phyloP scores from a whole-genome alignment of 2,329 filamentous ascomycete genomes.

The Exophiala sp. region DNA sequence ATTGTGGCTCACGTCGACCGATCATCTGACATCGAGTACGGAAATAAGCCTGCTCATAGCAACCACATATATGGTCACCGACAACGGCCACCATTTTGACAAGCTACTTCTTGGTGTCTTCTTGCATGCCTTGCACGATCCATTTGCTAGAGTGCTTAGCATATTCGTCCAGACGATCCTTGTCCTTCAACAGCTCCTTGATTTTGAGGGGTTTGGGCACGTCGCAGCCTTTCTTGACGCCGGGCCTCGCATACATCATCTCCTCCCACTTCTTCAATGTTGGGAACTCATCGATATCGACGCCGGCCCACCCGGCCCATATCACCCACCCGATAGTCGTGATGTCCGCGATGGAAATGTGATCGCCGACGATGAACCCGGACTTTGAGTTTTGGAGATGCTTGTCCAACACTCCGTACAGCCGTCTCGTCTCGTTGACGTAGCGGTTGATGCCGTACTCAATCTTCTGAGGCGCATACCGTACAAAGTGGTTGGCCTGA shows the following conservation, averaged over 20 bases:
- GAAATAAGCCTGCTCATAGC: no score
- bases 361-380: slow-evolving; percentile 48
- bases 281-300: slow-evolving; percentile 71
- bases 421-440: slow-evolving; percentile 71
- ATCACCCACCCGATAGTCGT: slow-evolving; percentile 74
- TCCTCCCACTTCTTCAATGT: slow-evolving; percentile 71
- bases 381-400: slow-evolving; percentile 53
- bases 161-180: slow-evolving; percentile 45
- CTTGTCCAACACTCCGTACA: slow-evolving; percentile 71
- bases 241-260: slow-evolving; percentile 61
- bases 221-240: slow-evolving; percentile 67
- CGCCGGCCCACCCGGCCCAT: slow-evolving; percentile 52
- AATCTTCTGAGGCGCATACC: slow-evolving; percentile 77
- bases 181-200: slow-evolving; percentile 51
- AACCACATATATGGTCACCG: no score
- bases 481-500: slow-evolving; percentile 75
- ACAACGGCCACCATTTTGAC: not conserved
- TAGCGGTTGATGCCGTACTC: slow-evolving; percentile 78
- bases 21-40: no score
- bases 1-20: no score
- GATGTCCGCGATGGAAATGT: slow-evolving; percentile 61
- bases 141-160: slow-evolving; percentile 30
- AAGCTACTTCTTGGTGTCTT: slow-evolving; percentile 21
- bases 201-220: slow-evolving; percentile 60
- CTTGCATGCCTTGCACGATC: slow-evolving; percentile 27